A percentile compares a stretch with the other conserved stretches of the same genome.
These are phyloP conservation scores for Umbelopsis isabellina DNA, from an alignment of 192 early-diverging fungal species.

Conservation along the genomic window DNA sequence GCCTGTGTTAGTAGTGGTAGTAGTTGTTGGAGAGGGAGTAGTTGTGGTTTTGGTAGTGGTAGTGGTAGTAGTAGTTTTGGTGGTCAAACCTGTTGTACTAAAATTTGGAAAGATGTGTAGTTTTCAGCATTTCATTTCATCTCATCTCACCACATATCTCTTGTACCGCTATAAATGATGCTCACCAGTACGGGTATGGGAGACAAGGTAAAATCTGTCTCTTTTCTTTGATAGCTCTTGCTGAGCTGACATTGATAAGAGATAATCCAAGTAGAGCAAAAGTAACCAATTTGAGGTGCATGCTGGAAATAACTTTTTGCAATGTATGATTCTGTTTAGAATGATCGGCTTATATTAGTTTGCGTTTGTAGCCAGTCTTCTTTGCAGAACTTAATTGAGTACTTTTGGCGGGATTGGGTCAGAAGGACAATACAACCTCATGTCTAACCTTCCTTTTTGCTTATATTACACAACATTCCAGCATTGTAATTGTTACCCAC, in stretches of 20 bases:
- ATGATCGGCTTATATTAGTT: neutral
- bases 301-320: neutral
- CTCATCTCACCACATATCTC: too few species aligned
- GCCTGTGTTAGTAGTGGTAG: neutral
- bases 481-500: neutral
- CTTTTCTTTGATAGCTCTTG: neutral
- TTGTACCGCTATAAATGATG: neutral
- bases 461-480: neutral
- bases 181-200: neutral
- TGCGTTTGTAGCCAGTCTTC: neutral
- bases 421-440: neutral
- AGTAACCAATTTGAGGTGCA: neutral
- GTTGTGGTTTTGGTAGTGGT: neutral
- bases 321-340: neutral
- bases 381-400: neutral
- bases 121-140: too few species aligned
- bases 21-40: neutral
- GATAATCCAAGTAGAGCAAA: neutral
- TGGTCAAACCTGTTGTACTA: neutral
- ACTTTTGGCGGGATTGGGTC: neutral
- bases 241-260: neutral
- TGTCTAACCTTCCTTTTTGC: neutral
- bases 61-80: neutral
- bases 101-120: neutral
- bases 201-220: neutral